Conservation (phyloP, 1,284 basidiomycete species). For the Austroboletus olivaceoglutinosus region DNA sequence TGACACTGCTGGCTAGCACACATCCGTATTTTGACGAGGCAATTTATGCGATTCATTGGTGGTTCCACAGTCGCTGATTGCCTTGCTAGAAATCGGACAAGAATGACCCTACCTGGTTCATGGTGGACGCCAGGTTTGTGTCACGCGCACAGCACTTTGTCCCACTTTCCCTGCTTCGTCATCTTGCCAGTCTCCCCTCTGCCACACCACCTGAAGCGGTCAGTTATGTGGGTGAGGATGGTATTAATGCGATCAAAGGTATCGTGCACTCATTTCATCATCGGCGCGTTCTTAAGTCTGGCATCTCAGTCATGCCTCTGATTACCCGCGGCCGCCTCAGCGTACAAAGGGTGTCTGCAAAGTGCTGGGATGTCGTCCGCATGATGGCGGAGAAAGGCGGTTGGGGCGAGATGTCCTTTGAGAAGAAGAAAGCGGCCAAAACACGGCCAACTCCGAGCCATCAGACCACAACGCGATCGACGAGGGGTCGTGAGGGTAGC, state of each 20-base stretch:
- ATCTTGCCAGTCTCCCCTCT: conserved; percentile 46
- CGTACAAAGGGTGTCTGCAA: conserved; percentile 74
- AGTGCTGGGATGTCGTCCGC: conserved; percentile 69
- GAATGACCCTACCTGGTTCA: conserved; percentile 86
- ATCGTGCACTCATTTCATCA: conserved; percentile 8
- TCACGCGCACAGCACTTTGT: conserved; percentile 72
- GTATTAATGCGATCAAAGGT: conserved; percentile 64
- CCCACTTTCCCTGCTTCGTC: conserved; percentile 73
- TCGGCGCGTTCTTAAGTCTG: neutral
- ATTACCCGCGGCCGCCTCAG: conserved; percentile 84
- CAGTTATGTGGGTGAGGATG: conserved; percentile 60
- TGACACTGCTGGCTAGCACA: conserved; percentile 36
- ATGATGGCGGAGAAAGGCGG: conserved; percentile 72
- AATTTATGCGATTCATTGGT: conserved; percentile 9
- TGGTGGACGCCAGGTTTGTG: conserved; percentile 82
- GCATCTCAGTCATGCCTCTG: conserved; percentile 66
- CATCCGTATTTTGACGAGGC: conserved; percentile 92
- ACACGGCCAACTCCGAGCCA: conserved; percentile 51
- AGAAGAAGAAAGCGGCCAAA: conserved; percentile 71
- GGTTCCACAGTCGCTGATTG: conserved; percentile 5
- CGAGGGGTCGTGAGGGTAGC: conserved; percentile 53
- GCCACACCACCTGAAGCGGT: conserved; percentile 50
- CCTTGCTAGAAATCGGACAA: conserved; percentile 66
- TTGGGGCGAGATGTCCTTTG: conserved; percentile 50
- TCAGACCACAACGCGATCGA: conserved; percentile 77